Conservation (phyloP, 805 yeast genomes). For the Candida cerambycidarum region DNA sequence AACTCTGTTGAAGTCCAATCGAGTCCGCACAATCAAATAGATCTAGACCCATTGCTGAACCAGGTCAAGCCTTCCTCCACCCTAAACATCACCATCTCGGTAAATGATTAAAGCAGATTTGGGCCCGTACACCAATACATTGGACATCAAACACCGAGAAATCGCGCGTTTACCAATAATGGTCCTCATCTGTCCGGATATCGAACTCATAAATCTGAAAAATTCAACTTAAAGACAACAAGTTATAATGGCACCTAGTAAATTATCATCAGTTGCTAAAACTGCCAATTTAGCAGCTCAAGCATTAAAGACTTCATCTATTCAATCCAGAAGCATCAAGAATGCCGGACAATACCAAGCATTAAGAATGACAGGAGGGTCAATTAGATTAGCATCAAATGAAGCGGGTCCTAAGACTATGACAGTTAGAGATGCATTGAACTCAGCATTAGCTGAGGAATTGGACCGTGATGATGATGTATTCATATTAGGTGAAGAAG, state of each 20-base stretch:
- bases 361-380: conserved; percentile 28
- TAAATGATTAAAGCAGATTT: too few species aligned
- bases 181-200: conserved; percentile 12
- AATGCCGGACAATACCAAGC: conserved; percentile 37
- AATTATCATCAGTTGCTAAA: conserved; percentile 32
- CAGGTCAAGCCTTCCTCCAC: not conserved
- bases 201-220: conserved; percentile 8
- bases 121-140: too few species aligned
- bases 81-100: not conserved
- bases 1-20: too few species aligned
- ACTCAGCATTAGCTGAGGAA: conserved; percentile 95
- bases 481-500: conserved; percentile 98
- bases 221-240: not conserved
- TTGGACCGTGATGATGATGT: conserved; percentile 93
- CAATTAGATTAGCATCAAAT: conserved; percentile 44
- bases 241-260: conserved; percentile 8
- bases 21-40: too few species aligned
- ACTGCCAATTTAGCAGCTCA: conserved; percentile 43
- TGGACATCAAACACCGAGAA: conserved; percentile 7
- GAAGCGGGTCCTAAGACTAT: conserved; percentile 56
- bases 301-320: conserved; percentile 28
- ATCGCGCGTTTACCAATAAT: not conserved
- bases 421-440: conserved; percentile 97
- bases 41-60: too few species aligned
- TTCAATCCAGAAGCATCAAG: conserved; percentile 18